Base-by-base conservation (phyloP, 306 rosid genomes). In the Cicer cuneatum region DNA sequence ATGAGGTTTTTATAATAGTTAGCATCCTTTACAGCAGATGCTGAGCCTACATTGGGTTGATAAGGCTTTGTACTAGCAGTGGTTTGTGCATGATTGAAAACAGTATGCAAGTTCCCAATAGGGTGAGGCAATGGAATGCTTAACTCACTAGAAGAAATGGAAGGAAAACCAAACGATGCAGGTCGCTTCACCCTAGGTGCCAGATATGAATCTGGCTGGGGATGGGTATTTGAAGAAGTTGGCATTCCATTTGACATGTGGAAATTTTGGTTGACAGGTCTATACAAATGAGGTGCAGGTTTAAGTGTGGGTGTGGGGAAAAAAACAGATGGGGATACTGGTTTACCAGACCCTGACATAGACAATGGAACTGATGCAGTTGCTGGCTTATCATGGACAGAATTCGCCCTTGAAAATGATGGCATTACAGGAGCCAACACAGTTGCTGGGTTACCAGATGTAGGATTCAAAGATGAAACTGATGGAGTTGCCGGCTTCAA, bases 1-100 rank as follows among this genome's bases (percentile, higher is more conserved):
- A 86, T 66, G 46, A 93, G 86, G 74, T 85, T 76, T 89, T 86
- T 90, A 82, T 77, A 89, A 78, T 90, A 87, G 86, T 81, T 82
- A 75, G 59, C 66, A 79, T 93, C 94, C 90, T 83, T 77, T 15
- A 71, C 71, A 57, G 69, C 78, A 43, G 14, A 60, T 33, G 82
- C 71, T 35, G 84, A 29, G 67, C 83, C 81, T 38, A 52, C 16
- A 33, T 51, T 82, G 1, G 74, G 75, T 33, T 74, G 78, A 33
- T 67, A 60, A 35, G 82, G 83, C 72, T 24, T 51, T 54, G 73
- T 7, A 49, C 39, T 77, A 15, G 66, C 24, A 21, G 72, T 13
- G 2, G 90, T 12, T 42, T 42, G 83, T 38, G 39, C 72, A 78
- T 66, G 83, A 48, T 68, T 85, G 40, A 52, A 49, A 21, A 29